phyloP scores from a whole-genome alignment of 225 moss, liverwort and hornwort genomes.

The Bryum argenteum region DNA sequence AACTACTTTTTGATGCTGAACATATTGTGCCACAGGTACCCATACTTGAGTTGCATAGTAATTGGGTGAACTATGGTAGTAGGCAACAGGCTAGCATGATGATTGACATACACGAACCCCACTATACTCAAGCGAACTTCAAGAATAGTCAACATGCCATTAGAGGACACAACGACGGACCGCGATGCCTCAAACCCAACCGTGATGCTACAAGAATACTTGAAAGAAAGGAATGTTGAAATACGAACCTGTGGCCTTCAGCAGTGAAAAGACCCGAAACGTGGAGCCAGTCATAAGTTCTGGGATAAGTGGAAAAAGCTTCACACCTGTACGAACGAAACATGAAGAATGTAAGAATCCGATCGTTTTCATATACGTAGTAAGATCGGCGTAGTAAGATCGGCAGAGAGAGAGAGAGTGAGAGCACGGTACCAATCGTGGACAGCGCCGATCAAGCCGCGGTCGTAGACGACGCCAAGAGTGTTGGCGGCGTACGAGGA shows the following conservation, averaged over 20 bases:
- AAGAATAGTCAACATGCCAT: not conserved
- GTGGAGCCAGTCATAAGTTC: conserved; percentile 76
- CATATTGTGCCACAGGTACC: too few species aligned
- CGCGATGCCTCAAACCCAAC: not conserved
- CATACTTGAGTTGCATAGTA: too few species aligned
- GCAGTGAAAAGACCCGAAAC: conserved; percentile 64
- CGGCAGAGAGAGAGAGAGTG: not conserved
- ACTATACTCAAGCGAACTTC: too few species aligned
- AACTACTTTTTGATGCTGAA: too few species aligned
- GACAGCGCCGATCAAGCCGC: conserved; percentile 88
- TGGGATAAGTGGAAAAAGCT: conserved; percentile 81
- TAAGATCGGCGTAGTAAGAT: too few species aligned
- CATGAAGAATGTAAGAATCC: not conserved
- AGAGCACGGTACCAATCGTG: conserved; percentile 71
- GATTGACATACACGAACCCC: too few species aligned
- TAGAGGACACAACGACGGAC: too few species aligned
- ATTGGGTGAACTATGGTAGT: too few species aligned
- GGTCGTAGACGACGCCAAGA: conserved; percentile 77
- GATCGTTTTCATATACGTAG: too few species aligned
- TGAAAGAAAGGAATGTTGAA: not conserved
- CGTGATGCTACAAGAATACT: not conserved
- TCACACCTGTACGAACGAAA: conserved; percentile 58
- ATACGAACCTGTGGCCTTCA: conserved; percentile 76
- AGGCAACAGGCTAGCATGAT: too few species aligned
- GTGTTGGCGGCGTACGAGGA: conserved; percentile 92